phyloP scores from a whole-genome alignment of 176 grass and related monocot species.

The Musa acuminata region DNA sequence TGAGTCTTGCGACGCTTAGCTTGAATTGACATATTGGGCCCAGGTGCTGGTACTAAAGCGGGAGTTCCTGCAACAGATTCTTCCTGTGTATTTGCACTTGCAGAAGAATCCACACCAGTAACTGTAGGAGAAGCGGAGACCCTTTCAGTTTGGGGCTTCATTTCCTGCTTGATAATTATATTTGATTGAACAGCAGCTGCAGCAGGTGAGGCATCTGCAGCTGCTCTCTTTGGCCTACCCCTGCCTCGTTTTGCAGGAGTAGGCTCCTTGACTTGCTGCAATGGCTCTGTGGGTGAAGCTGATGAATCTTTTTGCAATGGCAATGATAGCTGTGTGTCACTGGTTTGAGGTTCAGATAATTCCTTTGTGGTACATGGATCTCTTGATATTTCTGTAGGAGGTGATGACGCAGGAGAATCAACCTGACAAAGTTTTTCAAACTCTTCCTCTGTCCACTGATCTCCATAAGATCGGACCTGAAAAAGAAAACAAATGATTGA shows the following conservation, averaged over 20 bases:
- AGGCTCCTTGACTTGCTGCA: slow-evolving; percentile 22
- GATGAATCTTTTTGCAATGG: slow-evolving; percentile 4
- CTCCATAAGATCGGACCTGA: slow-evolving; percentile 94
- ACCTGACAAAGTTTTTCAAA: slow-evolving; percentile 98
- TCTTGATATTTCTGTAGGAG: slow-evolving; percentile 19
- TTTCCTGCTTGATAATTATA: slow-evolving; percentile 34
- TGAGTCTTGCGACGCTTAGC: slow-evolving; percentile 45
- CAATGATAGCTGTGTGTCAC: slow-evolving; percentile 32
- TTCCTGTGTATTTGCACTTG: slow-evolving; percentile 11
- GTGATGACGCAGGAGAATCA: slow-evolving; percentile 53
- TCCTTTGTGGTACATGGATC: slow-evolving; percentile 34
- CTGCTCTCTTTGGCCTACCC: slow-evolving; percentile 76
- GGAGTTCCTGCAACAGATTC: slow-evolving; percentile 23
- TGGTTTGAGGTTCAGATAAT: slow-evolving; percentile 34
- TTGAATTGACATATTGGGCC: slow-evolving; percentile 1
- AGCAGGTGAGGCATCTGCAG: slow-evolving; percentile 15
- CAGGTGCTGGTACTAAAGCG: slow-evolving; percentile 25
- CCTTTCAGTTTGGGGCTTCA: slow-evolving; percentile 15
- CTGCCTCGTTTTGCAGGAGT: slow-evolving; percentile 70
- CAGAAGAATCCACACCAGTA: slow-evolving; percentile 15
- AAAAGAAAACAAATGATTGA: slow-evolving; percentile 16
- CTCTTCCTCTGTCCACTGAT: slow-evolving; percentile 99
- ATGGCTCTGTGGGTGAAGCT: slow-evolving; percentile 22
- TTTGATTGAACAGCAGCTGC: slow-evolving; percentile 24
- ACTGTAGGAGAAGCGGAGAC: background rate